Evolutionary conservation across 192 early-diverging fungal genomes (phyloP), one percentile per base, ranked within the genome.

Genomic region (Backusella mclennaniae): DNA sequence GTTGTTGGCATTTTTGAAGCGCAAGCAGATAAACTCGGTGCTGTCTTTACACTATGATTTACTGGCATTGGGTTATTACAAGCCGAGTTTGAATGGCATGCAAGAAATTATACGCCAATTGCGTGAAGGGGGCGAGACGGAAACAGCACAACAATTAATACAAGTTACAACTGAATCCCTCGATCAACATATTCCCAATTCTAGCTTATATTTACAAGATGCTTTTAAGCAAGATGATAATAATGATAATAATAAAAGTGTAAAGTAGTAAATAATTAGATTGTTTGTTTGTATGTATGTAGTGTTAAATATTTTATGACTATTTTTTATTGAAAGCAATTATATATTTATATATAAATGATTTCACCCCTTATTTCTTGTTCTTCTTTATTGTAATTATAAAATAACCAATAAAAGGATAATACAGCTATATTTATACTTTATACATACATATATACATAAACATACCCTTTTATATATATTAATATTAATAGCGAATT

Each of bases 321-420:
- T 46, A 19, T 46, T 19, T 46, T 46, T 46, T 26, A 26, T n/a
- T 26, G 11, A 59, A 59, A 29, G 7, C 21, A 21, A 53, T n/a
- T 21, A 53, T 21, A 59, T 0, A 59, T 59, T 26, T 23, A 12
- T 23, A 21, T 59, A 29, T n/a, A 49, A 6, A 49, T 49, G 46
- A 49, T 49, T 49, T 1, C 46, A 49, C 46, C 46, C 46, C 46
- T 49, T 49, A 49, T 49, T 49, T 49, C 46, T 49, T 0, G 46
- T 6, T 49, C 56, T 29, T 26, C 23, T 29, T 63, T 63, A 63
- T 14, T 63, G 12, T 29, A 1, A 63, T 29, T 63, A 63, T 63
- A 29, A 26, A 63, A 29, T 63, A 63, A 63, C 12, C 23, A 63
- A 63, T 63, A 63, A 63, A 63, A 63, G 56, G 56, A 63, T 63